Conservation (phyloP, 2,329 filamentous ascomycete species). For the Triangularia setosa region DNA sequence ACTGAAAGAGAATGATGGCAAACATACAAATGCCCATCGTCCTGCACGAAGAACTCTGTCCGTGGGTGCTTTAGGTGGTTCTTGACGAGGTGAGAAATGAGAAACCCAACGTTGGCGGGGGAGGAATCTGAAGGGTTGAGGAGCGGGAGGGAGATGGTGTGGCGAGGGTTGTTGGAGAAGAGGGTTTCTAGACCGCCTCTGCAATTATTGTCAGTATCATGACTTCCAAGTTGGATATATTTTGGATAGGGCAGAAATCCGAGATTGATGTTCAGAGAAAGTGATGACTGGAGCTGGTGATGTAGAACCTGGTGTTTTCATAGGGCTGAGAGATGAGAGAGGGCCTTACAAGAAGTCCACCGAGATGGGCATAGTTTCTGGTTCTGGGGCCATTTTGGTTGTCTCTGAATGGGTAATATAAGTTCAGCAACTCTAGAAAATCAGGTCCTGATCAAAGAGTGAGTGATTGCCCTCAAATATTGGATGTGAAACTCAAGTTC, state of each 20-base stretch:
- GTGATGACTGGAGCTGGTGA: background rate
- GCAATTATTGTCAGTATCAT: constrained; percentile 2
- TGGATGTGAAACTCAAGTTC: background rate
- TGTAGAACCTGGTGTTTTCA: no score
- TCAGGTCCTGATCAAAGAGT: no score
- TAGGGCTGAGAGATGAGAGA: background rate
- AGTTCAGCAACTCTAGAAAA: no score
- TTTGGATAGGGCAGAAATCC: no score
- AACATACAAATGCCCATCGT: constrained; percentile 74
- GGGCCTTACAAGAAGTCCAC: constrained; percentile 64
- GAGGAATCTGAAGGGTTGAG: constrained; percentile 52
- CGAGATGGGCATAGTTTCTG: constrained; percentile 49
- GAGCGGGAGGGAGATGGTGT: constrained; percentile 65
- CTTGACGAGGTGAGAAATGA: constrained; percentile 75
- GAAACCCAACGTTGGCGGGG: constrained; percentile 65
- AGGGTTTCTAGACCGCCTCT: constrained; percentile 93
- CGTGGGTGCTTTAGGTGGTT: constrained; percentile 80
- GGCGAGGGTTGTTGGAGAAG: constrained; percentile 77
- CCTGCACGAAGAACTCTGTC: constrained; percentile 84
- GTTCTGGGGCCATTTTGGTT: constrained; percentile 13
- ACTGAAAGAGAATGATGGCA: background rate
- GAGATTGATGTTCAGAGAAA: no score
- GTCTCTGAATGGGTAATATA: no score
- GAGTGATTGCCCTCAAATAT: background rate
- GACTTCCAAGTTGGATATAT: no score